Conservation (phyloP, 164 flowering plant genomes). For the Magnolia officinalis region DNA sequence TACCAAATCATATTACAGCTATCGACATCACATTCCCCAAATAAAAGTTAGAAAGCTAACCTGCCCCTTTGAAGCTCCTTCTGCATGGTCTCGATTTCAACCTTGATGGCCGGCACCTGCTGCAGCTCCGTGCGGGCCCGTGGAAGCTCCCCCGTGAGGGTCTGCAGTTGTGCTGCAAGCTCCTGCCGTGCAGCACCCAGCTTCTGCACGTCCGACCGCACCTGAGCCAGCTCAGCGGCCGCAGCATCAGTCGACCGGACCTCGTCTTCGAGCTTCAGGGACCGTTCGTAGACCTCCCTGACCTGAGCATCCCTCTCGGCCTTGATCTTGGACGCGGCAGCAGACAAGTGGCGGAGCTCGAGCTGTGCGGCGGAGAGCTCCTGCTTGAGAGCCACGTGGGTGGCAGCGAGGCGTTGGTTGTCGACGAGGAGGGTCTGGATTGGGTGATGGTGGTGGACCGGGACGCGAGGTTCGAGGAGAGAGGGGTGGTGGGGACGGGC, state of each 20-base stretch:
- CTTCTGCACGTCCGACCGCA: constrained; percentile 43
- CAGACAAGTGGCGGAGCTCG: constrained; percentile 53
- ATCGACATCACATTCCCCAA: too few species aligned
- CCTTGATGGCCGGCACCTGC: constrained; percentile 31
- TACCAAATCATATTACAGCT: too few species aligned
- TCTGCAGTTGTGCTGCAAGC: constrained; percentile 36
- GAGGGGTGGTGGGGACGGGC: neutral
- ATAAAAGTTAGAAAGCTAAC: constrained; percentile 21
- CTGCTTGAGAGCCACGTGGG: constrained; percentile 69
- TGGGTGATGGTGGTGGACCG: constrained; percentile 38
- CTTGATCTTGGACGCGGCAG: constrained; percentile 43
- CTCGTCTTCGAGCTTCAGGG: constrained; percentile 60
- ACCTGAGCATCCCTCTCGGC: constrained; percentile 60
- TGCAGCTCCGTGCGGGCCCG: constrained; percentile 30
- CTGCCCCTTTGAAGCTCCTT: constrained; percentile 71
- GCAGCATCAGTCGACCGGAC: constrained; percentile 35
- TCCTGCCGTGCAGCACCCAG: constrained; percentile 32
- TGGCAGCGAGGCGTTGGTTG: constrained; percentile 63
- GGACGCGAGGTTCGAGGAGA: constrained; percentile 33
- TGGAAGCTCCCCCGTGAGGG: constrained; percentile 31
- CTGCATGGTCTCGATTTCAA: constrained; percentile 46
- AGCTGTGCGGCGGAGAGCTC: constrained; percentile 53
- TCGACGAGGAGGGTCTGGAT: constrained; percentile 65
- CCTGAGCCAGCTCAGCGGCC: constrained; percentile 47
- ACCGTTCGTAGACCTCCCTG: constrained; percentile 54